Base-by-base conservation (phyloP, 2,329 filamentous ascomycete genomes). In the Aspergillus neotritici region DNA sequence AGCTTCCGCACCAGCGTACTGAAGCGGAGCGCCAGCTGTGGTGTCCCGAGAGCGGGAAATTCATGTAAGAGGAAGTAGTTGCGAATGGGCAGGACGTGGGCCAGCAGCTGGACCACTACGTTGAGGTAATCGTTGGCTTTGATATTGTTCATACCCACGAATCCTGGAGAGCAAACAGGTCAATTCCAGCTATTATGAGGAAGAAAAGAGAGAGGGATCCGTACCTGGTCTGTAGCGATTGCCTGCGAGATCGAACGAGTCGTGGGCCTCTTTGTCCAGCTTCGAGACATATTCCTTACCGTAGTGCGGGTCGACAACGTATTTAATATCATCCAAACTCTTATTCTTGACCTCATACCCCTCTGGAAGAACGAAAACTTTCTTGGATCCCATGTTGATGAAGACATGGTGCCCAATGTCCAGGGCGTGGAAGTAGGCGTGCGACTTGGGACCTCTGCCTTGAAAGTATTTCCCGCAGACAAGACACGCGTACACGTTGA, bases 41-140 rank as follows among this genome's bases (percentile, higher is more conserved):
- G 83, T 45, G 69, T 68, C 12, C 76, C 77, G 9, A 76, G 76
- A 4, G 56, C 54, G 9, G 76, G 76, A 40, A 96, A 83, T 54
- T 94, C 79, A 61, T 95, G 87, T 1, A 97, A 78, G 58, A 98
- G 82, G 62, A 97, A 83, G 69, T 82, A 97, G 64, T 97, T 96
- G 29, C 93, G 82, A 54, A 98, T 73, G 4, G 93, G 91, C 14
- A 83, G 74, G 17, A 97, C 88, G 66, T 98, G 93, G 3, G 91
- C 84, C 31, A 98, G 77, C 5, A 90, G 84, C 66, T 98, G 93
- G 37, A 94, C 84, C 3, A 96, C 80, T 17, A 95, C 91, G 63
- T 98, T 98, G 61, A 97, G 78, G 70, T 98, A 98, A 72, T 98
- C 93, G 70, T 98, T 98, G 46, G 93, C 88, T 68, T 98, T 98